phyloP scores from a whole-genome alignment of 2,329 filamentous ascomycete genomes.

The Colletotrichum cordylinicola region DNA sequence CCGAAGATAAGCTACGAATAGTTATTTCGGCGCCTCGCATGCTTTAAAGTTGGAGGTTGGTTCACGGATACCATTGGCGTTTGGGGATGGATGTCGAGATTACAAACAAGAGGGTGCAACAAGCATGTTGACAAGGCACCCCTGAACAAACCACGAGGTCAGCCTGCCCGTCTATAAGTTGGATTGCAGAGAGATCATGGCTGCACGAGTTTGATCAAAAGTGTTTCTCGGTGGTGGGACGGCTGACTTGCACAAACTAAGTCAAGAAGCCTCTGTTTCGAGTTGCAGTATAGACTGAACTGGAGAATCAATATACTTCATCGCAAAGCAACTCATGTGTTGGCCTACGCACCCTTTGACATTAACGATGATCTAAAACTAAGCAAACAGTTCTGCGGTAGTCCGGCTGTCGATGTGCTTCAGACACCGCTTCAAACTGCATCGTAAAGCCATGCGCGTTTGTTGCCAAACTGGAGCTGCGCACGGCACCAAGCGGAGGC shows the following conservation, averaged over 20 bases:
- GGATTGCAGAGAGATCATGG: constrained; percentile 1
- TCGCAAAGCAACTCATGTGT: neutral
- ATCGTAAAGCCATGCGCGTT: neutral
- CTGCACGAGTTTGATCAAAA: neutral
- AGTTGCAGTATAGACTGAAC: neutral
- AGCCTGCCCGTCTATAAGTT: neutral
- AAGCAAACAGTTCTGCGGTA: neutral
- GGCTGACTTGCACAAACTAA: neutral
- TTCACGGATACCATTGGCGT: constrained; percentile 34
- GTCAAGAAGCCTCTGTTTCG: neutral
- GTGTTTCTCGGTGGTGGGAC: neutral
- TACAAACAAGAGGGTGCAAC: constrained; percentile 7
- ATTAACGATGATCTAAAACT: neutral
- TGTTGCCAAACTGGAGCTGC: neutral
- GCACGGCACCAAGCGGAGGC: neutral
- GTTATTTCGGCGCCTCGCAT: constrained; percentile 22
- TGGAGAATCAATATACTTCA: neutral
- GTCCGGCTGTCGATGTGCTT: neutral
- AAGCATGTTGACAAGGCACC: neutral
- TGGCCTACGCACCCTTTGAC: neutral
- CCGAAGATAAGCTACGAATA: constrained; percentile 50
- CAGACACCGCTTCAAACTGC: neutral
- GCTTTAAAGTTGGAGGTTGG: constrained; percentile 22
- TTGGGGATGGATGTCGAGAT: constrained; percentile 31
- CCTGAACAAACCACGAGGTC: constrained; percentile 15